Percentiles rank a stretch among this genome's conserved stretches.
phyloP scores from a whole-genome alignment of 805 yeast genomes.

The Candida maris region DNA sequence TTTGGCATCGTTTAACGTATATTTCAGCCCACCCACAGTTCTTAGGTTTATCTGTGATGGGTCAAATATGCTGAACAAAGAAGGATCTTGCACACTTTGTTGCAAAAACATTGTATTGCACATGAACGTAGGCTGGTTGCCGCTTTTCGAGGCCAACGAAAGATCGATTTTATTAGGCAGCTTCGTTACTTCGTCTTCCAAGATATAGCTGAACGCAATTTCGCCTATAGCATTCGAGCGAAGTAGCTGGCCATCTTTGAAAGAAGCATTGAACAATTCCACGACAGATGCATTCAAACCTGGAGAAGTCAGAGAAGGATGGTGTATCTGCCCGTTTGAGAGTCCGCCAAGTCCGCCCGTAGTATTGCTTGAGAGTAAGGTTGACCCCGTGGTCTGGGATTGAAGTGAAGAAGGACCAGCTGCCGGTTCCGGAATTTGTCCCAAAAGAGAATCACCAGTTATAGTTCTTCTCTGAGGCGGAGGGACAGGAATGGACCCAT shows the following conservation, averaged over 20 bases:
- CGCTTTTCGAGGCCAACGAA: conserved; percentile 36
- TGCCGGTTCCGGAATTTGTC: not conserved
- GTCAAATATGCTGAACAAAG: conserved; percentile 38
- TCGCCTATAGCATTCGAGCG: conserved; percentile 77
- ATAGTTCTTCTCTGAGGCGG: conserved; percentile 31
- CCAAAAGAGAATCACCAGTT: conserved; percentile 8
- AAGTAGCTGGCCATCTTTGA: conserved; percentile 60
- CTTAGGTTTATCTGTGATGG: conserved; percentile 53
- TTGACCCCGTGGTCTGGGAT: conserved; percentile 43
- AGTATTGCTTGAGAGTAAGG: conserved; percentile 30
- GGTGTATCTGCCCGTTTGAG: conserved; percentile 39
- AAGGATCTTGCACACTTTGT: conserved; percentile 27
- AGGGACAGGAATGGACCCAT: conserved; percentile 31
- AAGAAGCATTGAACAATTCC: conserved; percentile 76
- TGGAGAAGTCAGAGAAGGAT: conserved; percentile 47
- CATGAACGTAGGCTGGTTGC: conserved; percentile 42
- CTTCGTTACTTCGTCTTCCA: conserved; percentile 27
- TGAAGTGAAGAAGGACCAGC: conserved; percentile 27
- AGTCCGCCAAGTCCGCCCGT: conserved; percentile 34
- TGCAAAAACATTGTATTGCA: conserved; percentile 54
- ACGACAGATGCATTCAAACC: conserved; percentile 82
- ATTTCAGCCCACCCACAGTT: conserved; percentile 80
- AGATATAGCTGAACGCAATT: conserved; percentile 70
- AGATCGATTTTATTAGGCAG: conserved; percentile 42
- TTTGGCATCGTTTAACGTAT: conserved; percentile 48